Evolutionary conservation across 1,284 basidiomycete species (phyloP).

Genomic region (Hortiboletus rubellus): DNA sequence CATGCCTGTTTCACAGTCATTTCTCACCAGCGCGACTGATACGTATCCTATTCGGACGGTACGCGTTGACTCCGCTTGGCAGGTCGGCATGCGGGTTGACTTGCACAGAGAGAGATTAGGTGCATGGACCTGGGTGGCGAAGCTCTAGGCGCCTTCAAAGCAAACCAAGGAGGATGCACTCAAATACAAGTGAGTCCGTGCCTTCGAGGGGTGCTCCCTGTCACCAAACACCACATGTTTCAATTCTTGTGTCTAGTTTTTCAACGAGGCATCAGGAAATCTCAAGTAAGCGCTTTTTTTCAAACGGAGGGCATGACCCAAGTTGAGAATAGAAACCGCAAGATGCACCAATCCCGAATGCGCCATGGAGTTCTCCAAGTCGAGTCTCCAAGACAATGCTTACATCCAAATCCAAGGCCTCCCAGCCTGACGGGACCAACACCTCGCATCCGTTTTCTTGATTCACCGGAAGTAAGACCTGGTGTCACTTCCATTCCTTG

Average conservation of each 20-base stretch:
- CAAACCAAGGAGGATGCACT: slow-evolving; percentile 42
- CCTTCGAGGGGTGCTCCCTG: not conserved
- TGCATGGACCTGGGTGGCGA: slow-evolving; percentile 45
- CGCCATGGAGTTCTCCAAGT: slow-evolving; percentile 43
- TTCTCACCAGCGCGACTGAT: slow-evolving; percentile 28
- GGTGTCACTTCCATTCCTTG: slow-evolving; percentile 21
- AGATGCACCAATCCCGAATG: slow-evolving; percentile 42
- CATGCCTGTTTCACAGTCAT: slow-evolving; percentile 11
- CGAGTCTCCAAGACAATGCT: slow-evolving; percentile 40
- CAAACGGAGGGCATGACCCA: slow-evolving; percentile 2
- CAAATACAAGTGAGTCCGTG: slow-evolving; percentile 41
- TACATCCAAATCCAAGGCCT: slow-evolving; percentile 43
- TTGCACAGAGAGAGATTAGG: slow-evolving; percentile 41
- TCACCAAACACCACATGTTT: slow-evolving; percentile 3
- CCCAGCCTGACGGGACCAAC: slow-evolving; percentile 28
- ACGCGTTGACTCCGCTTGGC: slow-evolving; percentile 13
- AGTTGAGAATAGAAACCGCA: slow-evolving; percentile 17
- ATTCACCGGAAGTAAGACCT: slow-evolving; percentile 19
- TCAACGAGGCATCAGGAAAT: slow-evolving; percentile 40
- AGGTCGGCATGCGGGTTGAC: slow-evolving; percentile 11
- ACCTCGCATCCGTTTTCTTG: slow-evolving; percentile 1
- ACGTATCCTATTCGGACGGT: slow-evolving; percentile 37
- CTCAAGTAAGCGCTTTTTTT: slow-evolving; percentile 35
- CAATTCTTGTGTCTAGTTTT: slow-evolving; percentile 34
- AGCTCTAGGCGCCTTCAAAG: slow-evolving; percentile 43